A percentile compares a stretch with the other conserved stretches of the same genome.
phyloP scores from a whole-genome alignment of 148 eudicot genomes.

The Polygonum aviculare region DNA sequence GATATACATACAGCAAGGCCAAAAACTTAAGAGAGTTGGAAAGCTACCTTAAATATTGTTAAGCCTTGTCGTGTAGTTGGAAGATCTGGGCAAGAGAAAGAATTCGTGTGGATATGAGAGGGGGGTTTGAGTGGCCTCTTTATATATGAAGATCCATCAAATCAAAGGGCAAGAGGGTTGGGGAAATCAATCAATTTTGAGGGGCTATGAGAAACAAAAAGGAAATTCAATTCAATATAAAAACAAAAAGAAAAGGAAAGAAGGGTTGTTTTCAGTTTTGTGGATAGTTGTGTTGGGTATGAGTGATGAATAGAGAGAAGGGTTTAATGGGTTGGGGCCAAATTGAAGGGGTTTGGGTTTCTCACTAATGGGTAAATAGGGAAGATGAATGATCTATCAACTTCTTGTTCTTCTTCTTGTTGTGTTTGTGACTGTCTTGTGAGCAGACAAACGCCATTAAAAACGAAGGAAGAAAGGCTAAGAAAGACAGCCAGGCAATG shows the following conservation, averaged over 20 bases:
- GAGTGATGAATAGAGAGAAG: not conserved
- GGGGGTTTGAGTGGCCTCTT: not conserved
- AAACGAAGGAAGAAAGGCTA: slow-evolving; percentile 5
- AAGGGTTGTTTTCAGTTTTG: not conserved
- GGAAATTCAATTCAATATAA: too few relatives aligned
- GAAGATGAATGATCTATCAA: not conserved
- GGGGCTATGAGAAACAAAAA: not conserved
- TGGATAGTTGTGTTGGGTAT: not conserved
- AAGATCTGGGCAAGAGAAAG: not conserved
- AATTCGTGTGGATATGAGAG: not conserved
- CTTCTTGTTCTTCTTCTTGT: too few relatives aligned
- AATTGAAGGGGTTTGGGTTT: not conserved
- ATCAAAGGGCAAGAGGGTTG: not conserved
- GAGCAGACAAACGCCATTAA: slow-evolving; percentile 4
- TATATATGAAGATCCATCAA: not conserved
- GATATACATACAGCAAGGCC: too few relatives aligned
- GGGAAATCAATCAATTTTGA: not conserved
- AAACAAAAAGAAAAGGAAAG: not conserved
- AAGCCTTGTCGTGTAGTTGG: not conserved
- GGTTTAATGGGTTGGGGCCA: not conserved
- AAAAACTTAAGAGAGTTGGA: not conserved
- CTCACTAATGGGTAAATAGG: not conserved
- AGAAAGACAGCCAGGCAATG: not conserved
- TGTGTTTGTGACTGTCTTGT: not conserved
- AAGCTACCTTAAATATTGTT: not conserved